These are phyloP conservation scores for Rhizopogon parksii DNA, from an alignment of 1,284 basidiomycete species.

Conservation along the genomic window DNA sequence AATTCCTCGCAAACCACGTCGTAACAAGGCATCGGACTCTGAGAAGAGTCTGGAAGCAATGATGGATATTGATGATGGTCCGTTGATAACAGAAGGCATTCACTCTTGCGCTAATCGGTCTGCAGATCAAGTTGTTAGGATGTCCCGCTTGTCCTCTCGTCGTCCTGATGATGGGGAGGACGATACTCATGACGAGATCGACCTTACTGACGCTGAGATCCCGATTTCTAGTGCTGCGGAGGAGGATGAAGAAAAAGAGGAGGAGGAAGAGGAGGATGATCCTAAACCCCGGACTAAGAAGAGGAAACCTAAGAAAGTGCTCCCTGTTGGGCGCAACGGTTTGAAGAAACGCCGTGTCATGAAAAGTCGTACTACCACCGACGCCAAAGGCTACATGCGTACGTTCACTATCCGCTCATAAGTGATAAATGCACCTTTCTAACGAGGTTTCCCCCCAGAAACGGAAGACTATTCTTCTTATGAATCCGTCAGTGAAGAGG, in stretches of 20 bases:
- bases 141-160: conserved; percentile 21
- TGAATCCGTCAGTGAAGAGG: conserved; percentile 66
- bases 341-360: conserved; percentile 61
- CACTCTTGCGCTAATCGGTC: background rate
- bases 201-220: background rate
- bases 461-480: conserved; percentile 74
- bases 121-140: conserved; percentile 43
- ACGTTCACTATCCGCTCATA: conserved; percentile 18
- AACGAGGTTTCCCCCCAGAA: conserved; percentile 35
- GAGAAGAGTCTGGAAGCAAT: conserved; percentile 48
- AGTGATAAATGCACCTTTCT: background rate
- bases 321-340: conserved; percentile 66
- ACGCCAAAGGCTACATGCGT: conserved; percentile 70
- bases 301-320: conserved; percentile 51
- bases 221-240: conserved; percentile 1
- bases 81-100: conserved; percentile 11
- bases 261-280: conserved; percentile 5
- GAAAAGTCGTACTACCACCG: conserved; percentile 48
- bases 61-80: conserved; percentile 75
- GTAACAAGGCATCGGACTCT: conserved; percentile 21
- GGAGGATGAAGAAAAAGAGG: conserved; percentile 16
- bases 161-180: background rate
- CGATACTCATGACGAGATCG: conserved; percentile 1
- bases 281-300: conserved; percentile 35
- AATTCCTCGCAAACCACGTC: conserved; percentile 13